phyloP scores from a whole-genome alignment of 331 rosid species.

The Quercus phellos region DNA sequence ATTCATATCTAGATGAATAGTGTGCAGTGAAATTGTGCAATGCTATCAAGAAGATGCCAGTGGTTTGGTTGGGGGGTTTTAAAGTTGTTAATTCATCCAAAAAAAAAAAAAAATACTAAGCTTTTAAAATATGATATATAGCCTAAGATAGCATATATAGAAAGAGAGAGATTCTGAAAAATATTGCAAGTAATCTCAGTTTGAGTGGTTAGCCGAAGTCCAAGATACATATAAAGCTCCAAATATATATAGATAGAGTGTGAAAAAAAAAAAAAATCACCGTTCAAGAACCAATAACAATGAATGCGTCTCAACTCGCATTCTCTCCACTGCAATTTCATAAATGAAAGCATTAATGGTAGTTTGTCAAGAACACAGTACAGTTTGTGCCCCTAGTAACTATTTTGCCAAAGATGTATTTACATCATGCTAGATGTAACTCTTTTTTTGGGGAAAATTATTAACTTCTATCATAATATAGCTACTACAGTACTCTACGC shows the following conservation, averaged over 20 bases:
- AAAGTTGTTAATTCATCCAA: slow-evolving; percentile 7
- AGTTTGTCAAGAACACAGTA: neutral
- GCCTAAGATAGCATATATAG: neutral
- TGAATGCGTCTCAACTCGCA: neutral
- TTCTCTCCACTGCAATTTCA: neutral
- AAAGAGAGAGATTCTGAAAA: neutral
- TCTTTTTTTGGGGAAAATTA: too few relatives aligned
- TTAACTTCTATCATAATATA: too few relatives aligned
- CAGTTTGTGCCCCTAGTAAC: neutral
- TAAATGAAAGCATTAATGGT: neutral
- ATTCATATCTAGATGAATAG: too few relatives aligned
- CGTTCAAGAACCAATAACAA: too few relatives aligned
- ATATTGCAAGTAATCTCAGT: neutral
- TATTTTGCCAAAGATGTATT: neutral
- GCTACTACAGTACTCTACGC: too few relatives aligned
- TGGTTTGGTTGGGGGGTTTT: slow-evolving; percentile 7
- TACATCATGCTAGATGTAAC: too few relatives aligned
- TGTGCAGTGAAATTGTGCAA: too few relatives aligned
- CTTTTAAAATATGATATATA: neutral
- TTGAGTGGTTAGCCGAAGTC: too few relatives aligned
- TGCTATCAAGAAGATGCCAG: neutral
- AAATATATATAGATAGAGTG: too few relatives aligned
- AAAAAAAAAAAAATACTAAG: neutral
- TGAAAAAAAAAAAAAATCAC: too few relatives aligned
- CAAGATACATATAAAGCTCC: too few relatives aligned